Evolutionary conservation across 257 asterid species (phyloP), one percentile per base, ranked within the genome.

Genomic region (Nyctanthes arbortristis): DNA sequence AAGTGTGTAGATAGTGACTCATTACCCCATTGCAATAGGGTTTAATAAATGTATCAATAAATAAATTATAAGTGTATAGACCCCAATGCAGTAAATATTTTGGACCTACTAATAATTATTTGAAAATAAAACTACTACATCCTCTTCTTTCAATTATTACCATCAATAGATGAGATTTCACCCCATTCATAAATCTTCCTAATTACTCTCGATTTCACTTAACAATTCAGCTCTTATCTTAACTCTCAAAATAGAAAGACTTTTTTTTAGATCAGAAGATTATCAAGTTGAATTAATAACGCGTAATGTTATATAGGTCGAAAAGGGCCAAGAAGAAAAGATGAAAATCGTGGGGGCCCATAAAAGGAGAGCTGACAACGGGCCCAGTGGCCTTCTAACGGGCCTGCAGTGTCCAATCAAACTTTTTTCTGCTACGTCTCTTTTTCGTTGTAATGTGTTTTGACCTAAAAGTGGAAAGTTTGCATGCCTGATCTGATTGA

Each of bases 401-500:
- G 58, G 14, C 58, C 58, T 22, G 29, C 58, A 49, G 4, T 49
- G 58, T 49, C 58, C 58, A 49, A 49, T 49, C 58, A 49, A 49
- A 49, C 58, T 22, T 49, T 49, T 49, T 49, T 9, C 29, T 49
- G 58, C 12, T 22, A 49, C 58, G 58, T 49, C 58, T 2, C 14
- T 49, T 20, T 49, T 29, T 22, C 58, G 18, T 22, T 49, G 58
- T 49, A 49, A 49, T 49, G 58, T 49, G 58, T 22, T 22, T 49
- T 49, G 58, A 49, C 58, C 58, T 49, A 49, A 49, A 49, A 49
- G 58, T 49, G 58, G 58, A 49, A 49, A 49, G 58, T 22, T 49
- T 49, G 58, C 58, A 49, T 49, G 58, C 58, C 25, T 2, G 58
- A 49, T 49, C 25, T 2, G 58, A 49, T 49, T 8, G 58, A 49